phyloP scores from a whole-genome alignment of 163 green algal genomes.

The Picocystis sp. region DNA sequence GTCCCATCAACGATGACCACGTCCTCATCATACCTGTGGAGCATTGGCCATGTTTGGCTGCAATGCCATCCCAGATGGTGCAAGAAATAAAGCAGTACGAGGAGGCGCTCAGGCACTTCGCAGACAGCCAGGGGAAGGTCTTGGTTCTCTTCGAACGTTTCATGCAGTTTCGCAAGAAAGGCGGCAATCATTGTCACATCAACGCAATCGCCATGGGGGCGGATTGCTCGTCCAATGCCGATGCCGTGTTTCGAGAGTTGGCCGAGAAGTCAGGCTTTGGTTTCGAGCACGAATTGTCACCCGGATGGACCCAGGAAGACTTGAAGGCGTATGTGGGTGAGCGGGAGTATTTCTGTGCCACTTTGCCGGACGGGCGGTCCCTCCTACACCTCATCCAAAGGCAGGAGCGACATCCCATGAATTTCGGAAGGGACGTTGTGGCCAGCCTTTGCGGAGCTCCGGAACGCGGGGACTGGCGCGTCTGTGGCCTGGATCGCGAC shows the following conservation, averaged over 20 bases:
- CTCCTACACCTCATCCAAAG: constrained; percentile 49
- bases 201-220: constrained; percentile 51
- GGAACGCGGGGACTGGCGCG: constrained; percentile 52
- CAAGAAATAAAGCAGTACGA: constrained; percentile 41
- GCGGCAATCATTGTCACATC: constrained; percentile 83
- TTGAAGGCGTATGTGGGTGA: constrained; percentile 22
- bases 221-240: constrained; percentile 7
- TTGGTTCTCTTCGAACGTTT: constrained; percentile 80
- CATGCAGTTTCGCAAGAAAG: constrained; percentile 36
- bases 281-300: constrained; percentile 5
- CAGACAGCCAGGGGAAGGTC: constrained; percentile 24
- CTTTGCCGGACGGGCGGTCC: constrained; percentile 55
- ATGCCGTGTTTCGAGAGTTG: constrained; percentile 4
- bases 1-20: constrained; percentile 56
- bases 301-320: background rate
- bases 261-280: constrained; percentile 4
- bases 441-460: constrained; percentile 46
- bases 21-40: constrained; percentile 78
- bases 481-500: too few relatives aligned
- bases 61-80: constrained; percentile 9
- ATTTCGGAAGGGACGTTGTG: constrained; percentile 58
- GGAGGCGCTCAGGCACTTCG: constrained; percentile 4
- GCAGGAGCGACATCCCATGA: constrained; percentile 46
- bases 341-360: constrained; percentile 46
- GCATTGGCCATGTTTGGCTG: constrained; percentile 43